Percentiles rank a stretch among this genome's conserved stretches.
Conservation (phyloP, 176 grass and related monocot genomes). For the Pontederia paniculata region DNA sequence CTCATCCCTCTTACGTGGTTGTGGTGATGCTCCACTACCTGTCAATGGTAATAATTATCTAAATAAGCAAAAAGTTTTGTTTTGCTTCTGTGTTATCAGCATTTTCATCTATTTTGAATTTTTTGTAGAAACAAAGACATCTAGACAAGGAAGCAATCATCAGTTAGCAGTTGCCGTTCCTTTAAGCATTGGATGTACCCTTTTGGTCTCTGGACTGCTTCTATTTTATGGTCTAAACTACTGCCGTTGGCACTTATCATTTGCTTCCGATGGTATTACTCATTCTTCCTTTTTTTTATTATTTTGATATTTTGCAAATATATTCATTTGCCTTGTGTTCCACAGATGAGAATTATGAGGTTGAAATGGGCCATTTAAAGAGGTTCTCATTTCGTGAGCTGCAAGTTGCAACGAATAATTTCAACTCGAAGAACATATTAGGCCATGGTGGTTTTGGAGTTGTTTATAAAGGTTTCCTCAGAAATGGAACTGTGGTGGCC, state of each 20-base stretch:
- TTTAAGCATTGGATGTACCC: conserved; percentile 50
- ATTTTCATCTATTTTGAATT: conserved; percentile 3
- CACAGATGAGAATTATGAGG: conserved; percentile 77
- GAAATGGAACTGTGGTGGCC: conserved; percentile 64
- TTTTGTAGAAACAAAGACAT: conserved; percentile 41
- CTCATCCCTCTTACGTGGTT: conserved; percentile 65
- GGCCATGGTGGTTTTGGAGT: conserved; percentile 91
- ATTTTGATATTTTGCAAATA: background rate
- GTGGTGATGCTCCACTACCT: conserved; percentile 35
- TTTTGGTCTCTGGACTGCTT: conserved; percentile 37
- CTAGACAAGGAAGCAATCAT: conserved; percentile 34
- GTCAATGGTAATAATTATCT: conserved; percentile 41
- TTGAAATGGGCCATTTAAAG: conserved; percentile 82
- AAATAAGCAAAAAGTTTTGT: conserved; percentile 16
- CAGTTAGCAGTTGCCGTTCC: conserved; percentile 69
- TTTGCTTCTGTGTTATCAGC: background rate
- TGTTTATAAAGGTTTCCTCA: conserved; percentile 85
- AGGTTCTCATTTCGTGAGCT: conserved; percentile 78
- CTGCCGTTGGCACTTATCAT: conserved; percentile 83
- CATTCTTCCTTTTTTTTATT: conserved; percentile 11
- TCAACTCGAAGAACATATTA: conserved; percentile 71
- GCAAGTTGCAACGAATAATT: conserved; percentile 71
- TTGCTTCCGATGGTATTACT: conserved; percentile 70
- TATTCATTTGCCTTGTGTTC: conserved; percentile 14
- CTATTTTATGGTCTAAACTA: conserved; percentile 65